Evolutionary conservation across 495 filamentous ascomycete species (phyloP), one percentile per base, ranked within the genome.

Genomic region (Daldinia loculata): DNA sequence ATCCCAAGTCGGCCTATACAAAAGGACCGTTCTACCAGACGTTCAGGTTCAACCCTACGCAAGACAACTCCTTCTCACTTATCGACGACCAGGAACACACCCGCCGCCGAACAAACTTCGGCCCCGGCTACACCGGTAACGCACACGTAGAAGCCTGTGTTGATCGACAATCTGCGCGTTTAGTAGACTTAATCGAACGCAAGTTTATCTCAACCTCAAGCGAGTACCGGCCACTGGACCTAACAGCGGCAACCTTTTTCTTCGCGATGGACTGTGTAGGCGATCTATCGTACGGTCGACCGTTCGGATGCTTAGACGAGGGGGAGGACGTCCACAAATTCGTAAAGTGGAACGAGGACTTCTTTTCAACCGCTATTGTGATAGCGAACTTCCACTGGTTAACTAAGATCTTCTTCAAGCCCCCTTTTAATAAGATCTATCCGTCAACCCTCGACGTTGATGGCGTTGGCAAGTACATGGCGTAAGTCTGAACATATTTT

Each of bases 251-350:
- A 3, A 50, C 70, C 7, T 41, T 66, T 6, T 70, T 64, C 30
- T 74, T 74, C 15, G 27, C 71, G 7, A 74, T 74, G 63, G 71
- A 74, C 32, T 67, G 62, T 19, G 52, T 74, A 0, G 71, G 71
- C 3, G 67, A 74, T 30, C 22, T 74, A 4, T 63, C 67, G 4
- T 74, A 61, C 29, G 67, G 67, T 22, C 17, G 17, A 12, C 63
- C 58, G 6, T 74, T 74, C 56, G 71, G 71, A 2, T 71, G 62
- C 26, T 58, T 74, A 12, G 71, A 74, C 15, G 55, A 70, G 24
- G 71, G 71, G 4, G 1, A 29, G 1, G 71, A 74, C 12, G 60
- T 74, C 14, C 67, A 70, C 26, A 61, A 64, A 1, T 74, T 67
- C 39, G 17, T 32, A 6, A 67, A 67, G 48, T 74, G 71, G 71